These are phyloP conservation scores for Cicer bijugum DNA, from an alignment of 306 rosid genomes.

Conservation along the genomic window DNA sequence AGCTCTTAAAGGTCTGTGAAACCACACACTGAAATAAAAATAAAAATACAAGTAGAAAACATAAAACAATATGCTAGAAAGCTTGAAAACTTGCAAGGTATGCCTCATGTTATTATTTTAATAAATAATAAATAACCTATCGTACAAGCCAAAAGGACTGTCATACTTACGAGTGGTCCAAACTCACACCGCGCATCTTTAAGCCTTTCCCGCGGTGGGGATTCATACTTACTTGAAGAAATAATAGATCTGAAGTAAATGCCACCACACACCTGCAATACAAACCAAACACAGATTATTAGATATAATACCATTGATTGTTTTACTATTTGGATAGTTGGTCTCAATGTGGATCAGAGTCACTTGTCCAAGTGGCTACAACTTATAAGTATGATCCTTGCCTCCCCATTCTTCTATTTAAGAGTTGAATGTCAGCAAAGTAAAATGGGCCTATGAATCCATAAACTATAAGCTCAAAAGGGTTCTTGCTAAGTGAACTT, in stretches of 20 bases:
- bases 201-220: slow-evolving; percentile 76
- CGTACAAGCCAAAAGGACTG: slow-evolving; percentile 11
- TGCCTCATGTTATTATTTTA: slow-evolving; percentile 23
- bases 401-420: neutral
- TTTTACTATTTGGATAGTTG: slow-evolving; percentile 7
- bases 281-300: slow-evolving; percentile 32
- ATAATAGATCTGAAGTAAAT: slow-evolving; percentile 82
- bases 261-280: slow-evolving; percentile 89
- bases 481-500: neutral
- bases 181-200: slow-evolving; percentile 72
- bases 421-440: slow-evolving; percentile 26
- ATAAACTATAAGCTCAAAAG: slow-evolving; percentile 11
- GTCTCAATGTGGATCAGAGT: slow-evolving; percentile 16
- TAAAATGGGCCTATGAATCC: slow-evolving; percentile 7
- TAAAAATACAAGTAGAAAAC: neutral
- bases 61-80: slow-evolving; percentile 21
- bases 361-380: slow-evolving; percentile 2
- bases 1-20: slow-evolving; percentile 84
- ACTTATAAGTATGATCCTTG: neutral
- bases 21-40: slow-evolving; percentile 74
- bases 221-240: slow-evolving; percentile 72
- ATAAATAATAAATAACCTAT: slow-evolving; percentile 32
- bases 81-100: slow-evolving; percentile 15
- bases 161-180: slow-evolving; percentile 90
- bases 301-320: slow-evolving; percentile 15